Evolutionary conservation across 306 rosid species (phyloP).

Genomic region (Castanea mollissima): DNA sequence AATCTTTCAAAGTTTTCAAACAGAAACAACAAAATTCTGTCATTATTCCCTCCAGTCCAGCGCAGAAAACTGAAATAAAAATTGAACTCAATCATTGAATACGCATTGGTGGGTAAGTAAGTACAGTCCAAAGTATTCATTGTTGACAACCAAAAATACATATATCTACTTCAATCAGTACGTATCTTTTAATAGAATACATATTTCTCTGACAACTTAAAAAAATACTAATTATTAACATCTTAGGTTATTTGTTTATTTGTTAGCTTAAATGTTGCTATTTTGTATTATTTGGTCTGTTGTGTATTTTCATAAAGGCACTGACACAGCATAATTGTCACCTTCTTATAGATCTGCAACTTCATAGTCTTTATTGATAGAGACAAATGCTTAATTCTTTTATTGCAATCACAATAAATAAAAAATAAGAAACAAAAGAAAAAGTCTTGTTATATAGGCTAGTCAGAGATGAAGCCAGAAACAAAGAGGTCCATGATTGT

Average conservation of each 20-base stretch:
- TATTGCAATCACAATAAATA: conserved; percentile 7
- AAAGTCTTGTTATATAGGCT: neutral
- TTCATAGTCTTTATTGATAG: neutral
- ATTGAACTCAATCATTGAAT: neutral
- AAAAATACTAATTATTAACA: neutral
- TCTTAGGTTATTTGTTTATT: neutral
- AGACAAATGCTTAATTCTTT: neutral
- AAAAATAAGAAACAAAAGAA: neutral
- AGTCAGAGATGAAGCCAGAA: conserved; percentile 25
- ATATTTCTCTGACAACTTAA: too few relatives aligned
- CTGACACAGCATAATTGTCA: neutral
- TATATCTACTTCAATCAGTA: too few relatives aligned
- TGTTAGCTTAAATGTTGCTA: neutral
- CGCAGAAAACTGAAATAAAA: neutral
- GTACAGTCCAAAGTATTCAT: neutral
- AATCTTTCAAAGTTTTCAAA: too few relatives aligned
- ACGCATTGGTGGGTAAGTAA: neutral
- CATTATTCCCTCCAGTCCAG: neutral
- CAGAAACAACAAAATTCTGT: too few relatives aligned
- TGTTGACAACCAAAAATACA: too few relatives aligned
- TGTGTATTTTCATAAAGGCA: neutral
- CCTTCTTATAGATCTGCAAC: neutral
- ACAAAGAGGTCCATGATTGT: conserved; percentile 28
- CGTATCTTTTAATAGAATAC: too few relatives aligned
- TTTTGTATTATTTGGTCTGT: neutral